Base-by-base conservation (phyloP, 805 yeast species). In the Komagataella populi region DNA sequence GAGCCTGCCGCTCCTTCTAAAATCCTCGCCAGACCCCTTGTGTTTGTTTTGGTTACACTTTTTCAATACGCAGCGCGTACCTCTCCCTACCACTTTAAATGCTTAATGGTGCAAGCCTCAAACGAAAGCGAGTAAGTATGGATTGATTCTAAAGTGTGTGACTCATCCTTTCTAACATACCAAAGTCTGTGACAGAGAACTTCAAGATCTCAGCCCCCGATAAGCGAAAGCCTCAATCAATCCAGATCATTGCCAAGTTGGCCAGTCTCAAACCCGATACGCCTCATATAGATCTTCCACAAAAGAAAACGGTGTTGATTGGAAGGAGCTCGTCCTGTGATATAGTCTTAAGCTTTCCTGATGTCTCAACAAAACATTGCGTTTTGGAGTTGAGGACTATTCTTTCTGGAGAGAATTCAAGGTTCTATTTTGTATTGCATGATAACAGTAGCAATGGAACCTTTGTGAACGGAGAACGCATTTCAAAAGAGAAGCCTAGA, bases 391-490 rank as follows among this genome's bases (percentile, higher is more conserved):
- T 75, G 4, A 66, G 77, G 50, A 59, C 68, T 51, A 61, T 70
- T 55, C 62, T 65, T 20, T 59, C 66, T 2, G 67, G 65, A 44
- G 69, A 68, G 17, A 20, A 5, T 30, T 30, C 39, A 30, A 30
- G 39, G 14, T 30, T 30, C 39, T 30, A 30, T 14, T 30, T 30
- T 14, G 39, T 30, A 30, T 30, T 30, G 14, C 39, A 30, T 10
- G 91, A 84, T 61, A 56, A 69, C 36, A 74, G 80, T 55, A 69
- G 85, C 2, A 84, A 84, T 60, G 90, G 91, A 1, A 78, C 87
- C 0, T 81, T 70, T 56, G 70, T 84, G 16, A 84, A 84, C 58
- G 86, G 79, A 12, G 73, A 71, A 43, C 60, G 68, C 48, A 59
- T 81, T 3, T 77, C 81, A 0, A 72, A 70, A 23, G 77, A 74